Evolutionary conservation across 768 basidiomycete species (phyloP), one percentile per base, ranked within the genome.

Genomic region (Russula emetica): DNA sequence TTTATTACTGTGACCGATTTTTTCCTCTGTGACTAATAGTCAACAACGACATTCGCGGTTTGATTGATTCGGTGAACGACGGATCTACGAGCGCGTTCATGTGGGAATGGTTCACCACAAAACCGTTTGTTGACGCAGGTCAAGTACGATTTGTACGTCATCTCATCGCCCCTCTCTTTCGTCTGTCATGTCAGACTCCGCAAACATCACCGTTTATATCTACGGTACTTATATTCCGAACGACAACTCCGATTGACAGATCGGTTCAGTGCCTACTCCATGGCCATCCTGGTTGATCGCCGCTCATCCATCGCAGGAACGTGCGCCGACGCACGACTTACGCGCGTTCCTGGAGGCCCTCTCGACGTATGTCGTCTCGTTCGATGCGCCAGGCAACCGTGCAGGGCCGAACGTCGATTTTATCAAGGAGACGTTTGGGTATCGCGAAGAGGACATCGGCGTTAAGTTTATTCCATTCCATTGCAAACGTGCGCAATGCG

Each of bases 261-360:
- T 93, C 66, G 88, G 90, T 16, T 85, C 88, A 10, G 86, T 92
- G 6, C 86, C 87, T 42, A 98, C 95, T 0, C 96, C 96, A 0
- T 99, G 96, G 96, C 92, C 94, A 16, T 95, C 93, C 0, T 99
- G 96, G 96, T 77, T 92, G 62, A 91, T 98, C 70, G 95, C 92
- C 28, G 92, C 92, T 9, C 88, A 92, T 67, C 87, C 88, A 0
- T 78, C 79, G 14, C 70, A 79, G 20, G 74, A 79, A n/a, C 82
- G 88, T 18, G 84, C 87, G 32, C 73, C 83, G 5, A 64, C 81
- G 0, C 69, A 72, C 1, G 78, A 77, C 0, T 76, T 94, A 16
- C 73, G 74, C 20, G 56, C 73, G 3, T 97, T 97, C 76, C 77
- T 98, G 16, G 63, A 77, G 5, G 73, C 75, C 30, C 81, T 98